Percentiles rank a stretch among this genome's conserved stretches.
Evolutionary conservation across 2,329 filamentous ascomycete genomes (phyloP).

Genomic region (Fusarium sp.): DNA sequence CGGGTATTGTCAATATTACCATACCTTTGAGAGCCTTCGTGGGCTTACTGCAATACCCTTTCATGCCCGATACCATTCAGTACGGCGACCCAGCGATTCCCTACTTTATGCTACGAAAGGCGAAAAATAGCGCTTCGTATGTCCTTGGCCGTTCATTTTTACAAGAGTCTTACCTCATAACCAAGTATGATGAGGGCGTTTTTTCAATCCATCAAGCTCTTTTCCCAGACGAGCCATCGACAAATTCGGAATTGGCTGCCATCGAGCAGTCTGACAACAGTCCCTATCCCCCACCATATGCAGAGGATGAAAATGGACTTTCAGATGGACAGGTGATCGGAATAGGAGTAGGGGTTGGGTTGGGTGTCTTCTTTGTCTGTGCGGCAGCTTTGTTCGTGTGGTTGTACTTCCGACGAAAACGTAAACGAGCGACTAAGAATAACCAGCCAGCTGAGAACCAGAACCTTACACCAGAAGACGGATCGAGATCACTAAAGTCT

Average conservation of each 20-base stretch:
- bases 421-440: slow-evolving; percentile 45
- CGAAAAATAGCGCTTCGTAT: slow-evolving; percentile 65
- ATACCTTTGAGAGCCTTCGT: slow-evolving; percentile 64
- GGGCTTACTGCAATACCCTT: slow-evolving; percentile 63
- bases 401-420: slow-evolving; percentile 52
- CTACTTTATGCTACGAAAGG: slow-evolving; percentile 76
- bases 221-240: slow-evolving; percentile 60
- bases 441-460: slow-evolving; percentile 51
- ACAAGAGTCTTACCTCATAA: slow-evolving; percentile 74
- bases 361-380: slow-evolving; percentile 52
- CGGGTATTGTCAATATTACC: slow-evolving; percentile 69
- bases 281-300: slow-evolving; percentile 57
- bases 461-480: slow-evolving; percentile 52
- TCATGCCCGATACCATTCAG: slow-evolving; percentile 56
- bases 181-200: slow-evolving; percentile 64
- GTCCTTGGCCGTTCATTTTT: slow-evolving; percentile 77
- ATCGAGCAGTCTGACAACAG: slow-evolving; percentile 61
- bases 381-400: slow-evolving; percentile 49
- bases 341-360: slow-evolving; percentile 60
- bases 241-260: slow-evolving; percentile 56
- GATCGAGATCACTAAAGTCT: slow-evolving; percentile 43
- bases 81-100: slow-evolving; percentile 61
- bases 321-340: slow-evolving; percentile 59
- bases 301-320: slow-evolving; percentile 46
- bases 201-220: slow-evolving; percentile 69